Evolutionary conservation across 1,284 basidiomycete species (phyloP).

Genomic region (Heterobasidion occidentale): DNA sequence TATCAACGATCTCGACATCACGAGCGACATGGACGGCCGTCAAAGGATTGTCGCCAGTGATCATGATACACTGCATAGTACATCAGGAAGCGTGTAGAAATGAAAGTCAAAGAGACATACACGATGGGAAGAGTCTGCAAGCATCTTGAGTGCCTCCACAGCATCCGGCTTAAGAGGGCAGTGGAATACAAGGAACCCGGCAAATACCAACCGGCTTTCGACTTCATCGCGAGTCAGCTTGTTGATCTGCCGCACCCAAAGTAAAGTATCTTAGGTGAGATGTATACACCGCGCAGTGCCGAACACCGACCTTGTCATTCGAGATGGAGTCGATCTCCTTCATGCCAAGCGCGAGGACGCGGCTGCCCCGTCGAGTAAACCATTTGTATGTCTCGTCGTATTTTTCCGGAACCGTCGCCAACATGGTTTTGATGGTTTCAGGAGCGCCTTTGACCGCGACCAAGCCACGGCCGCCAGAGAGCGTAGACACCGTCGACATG

Average conservation of each 20-base stretch:
- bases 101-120: constrained; percentile 35
- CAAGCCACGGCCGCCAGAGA: constrained; percentile 47
- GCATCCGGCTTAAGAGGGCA: constrained; percentile 95
- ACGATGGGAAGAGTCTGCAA: constrained; percentile 89
- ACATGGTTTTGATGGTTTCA: constrained; percentile 88
- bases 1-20: constrained; percentile 93
- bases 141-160: constrained; percentile 82
- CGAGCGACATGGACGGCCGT: constrained; percentile 91
- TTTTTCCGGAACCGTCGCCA: constrained; percentile 58
- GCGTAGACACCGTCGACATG: constrained; percentile 84
- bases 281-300: background rate
- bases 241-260: constrained; percentile 55
- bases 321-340: constrained; percentile 72
- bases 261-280: background rate
- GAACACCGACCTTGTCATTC: constrained; percentile 48
- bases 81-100: background rate
- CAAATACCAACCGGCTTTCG: constrained; percentile 74
- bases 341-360: constrained; percentile 83
- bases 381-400: constrained; percentile 94
- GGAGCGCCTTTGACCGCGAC: constrained; percentile 90
- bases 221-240: constrained; percentile 73
- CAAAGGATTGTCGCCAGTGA: constrained; percentile 94
- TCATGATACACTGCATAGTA: constrained; percentile 80
- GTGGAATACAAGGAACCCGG: constrained; percentile 93
- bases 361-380: constrained; percentile 85